These are phyloP conservation scores for Lasiosphaeris hirsuta DNA, from an alignment of 495 filamentous ascomycete species.

Conservation along the genomic window DNA sequence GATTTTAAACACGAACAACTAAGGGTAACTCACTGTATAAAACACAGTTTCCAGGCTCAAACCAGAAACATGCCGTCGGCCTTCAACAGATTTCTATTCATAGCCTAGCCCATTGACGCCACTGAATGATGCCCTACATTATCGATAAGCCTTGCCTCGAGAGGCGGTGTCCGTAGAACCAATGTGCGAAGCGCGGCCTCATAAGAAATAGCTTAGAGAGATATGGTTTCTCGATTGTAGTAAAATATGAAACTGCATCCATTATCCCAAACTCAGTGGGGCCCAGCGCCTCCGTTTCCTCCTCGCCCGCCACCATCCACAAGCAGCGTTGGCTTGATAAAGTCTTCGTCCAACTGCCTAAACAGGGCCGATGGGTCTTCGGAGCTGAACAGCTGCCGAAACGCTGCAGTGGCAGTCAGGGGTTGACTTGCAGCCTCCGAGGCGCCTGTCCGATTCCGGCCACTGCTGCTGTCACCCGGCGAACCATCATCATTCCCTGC, in stretches of 20 bases:
- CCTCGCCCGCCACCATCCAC: slow-evolving; percentile 59
- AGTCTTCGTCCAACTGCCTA: slow-evolving; percentile 89
- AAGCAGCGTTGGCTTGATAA: slow-evolving; percentile 89
- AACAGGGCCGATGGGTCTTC: slow-evolving; percentile 93
- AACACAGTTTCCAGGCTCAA: no score
- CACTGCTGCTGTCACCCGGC: slow-evolving; percentile 26
- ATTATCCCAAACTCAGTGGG: neutral
- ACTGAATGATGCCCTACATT: slow-evolving; percentile 1
- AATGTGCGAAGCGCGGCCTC: no score
- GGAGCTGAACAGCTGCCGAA: slow-evolving; percentile 61
- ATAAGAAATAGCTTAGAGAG: no score
- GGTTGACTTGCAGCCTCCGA: slow-evolving; percentile 34
- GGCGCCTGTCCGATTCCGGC: slow-evolving; percentile 11
- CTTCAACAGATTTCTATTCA: no score
- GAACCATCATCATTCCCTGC: neutral
- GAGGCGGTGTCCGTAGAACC: no score
- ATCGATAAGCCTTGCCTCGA: neutral
- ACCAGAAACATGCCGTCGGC: no score
- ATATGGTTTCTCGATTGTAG: no score
- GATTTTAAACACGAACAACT: no score
- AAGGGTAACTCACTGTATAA: no score
- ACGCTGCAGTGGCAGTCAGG: slow-evolving; percentile 66
- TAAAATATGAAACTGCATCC: no score
- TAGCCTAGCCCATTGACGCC: neutral
- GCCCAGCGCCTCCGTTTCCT: slow-evolving; percentile 18